These are phyloP conservation scores for Apiospora marii DNA, from an alignment of 2,329 filamentous ascomycete species.

Conservation along the genomic window DNA sequence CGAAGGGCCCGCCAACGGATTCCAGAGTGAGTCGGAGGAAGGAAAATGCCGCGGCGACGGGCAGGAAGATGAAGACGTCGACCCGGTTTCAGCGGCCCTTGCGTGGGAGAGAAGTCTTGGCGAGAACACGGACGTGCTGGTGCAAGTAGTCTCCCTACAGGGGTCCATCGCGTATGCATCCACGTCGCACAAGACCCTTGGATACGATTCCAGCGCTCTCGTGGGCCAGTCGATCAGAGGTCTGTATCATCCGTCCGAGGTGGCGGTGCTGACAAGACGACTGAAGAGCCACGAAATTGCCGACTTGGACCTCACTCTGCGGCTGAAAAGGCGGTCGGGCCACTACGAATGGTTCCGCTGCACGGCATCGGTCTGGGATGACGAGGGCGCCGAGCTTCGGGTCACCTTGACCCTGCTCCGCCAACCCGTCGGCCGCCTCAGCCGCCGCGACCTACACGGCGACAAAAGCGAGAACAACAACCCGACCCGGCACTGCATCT, in stretches of 20 bases:
- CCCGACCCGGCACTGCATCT: neutral
- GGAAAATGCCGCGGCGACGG: neutral
- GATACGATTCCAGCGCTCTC: neutral
- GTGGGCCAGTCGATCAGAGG: neutral
- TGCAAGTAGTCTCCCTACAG: constrained; percentile 87
- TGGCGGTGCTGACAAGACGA: neutral
- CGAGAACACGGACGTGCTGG: constrained; percentile 88
- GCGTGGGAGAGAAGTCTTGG: constrained; percentile 89
- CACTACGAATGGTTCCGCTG: constrained; percentile 16
- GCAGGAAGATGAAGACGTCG: neutral
- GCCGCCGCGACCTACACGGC: neutral
- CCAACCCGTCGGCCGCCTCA: neutral
- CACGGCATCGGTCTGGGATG: neutral
- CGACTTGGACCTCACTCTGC: neutral
- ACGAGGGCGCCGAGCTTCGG: neutral
- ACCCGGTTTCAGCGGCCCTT: constrained; percentile 65
- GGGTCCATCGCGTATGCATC: constrained; percentile 88
- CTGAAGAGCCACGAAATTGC: neutral
- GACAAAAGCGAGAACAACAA: neutral
- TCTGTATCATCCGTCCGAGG: constrained; percentile 15
- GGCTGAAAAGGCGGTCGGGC: neutral
- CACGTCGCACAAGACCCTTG: constrained; percentile 63
- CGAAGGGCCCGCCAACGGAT: no score
- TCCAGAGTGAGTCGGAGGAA: no score
- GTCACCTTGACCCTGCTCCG: neutral